Evolutionary conservation across 768 basidiomycete species (phyloP).

Genomic region (Suillus weaverae): DNA sequence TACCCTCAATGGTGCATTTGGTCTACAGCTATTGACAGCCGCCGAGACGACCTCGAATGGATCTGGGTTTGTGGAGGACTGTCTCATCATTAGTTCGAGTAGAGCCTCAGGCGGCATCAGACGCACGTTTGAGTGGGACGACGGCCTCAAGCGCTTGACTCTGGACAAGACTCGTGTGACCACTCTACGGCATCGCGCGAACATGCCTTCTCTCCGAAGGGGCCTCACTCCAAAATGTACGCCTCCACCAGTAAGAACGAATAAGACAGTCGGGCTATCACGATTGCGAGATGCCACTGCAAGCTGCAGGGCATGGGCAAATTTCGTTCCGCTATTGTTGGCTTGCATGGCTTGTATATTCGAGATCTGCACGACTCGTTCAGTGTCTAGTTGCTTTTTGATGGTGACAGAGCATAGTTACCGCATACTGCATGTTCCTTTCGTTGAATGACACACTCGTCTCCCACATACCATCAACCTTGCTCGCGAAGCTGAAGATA

Average conservation of each 20-base stretch:
- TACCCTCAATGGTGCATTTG: conserved; percentile 41
- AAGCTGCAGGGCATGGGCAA: conserved; percentile 37
- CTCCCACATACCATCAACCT: conserved; percentile 34
- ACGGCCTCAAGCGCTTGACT: neutral
- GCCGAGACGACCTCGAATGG: conserved; percentile 20
- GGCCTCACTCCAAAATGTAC: conserved; percentile 20
- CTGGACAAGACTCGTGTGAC: neutral
- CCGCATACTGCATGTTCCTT: conserved; percentile 36
- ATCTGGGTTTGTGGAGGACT: conserved; percentile 19
- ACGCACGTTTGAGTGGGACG: conserved; percentile 11
- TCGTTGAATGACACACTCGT: conserved; percentile 34
- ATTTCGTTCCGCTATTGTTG: conserved; percentile 51
- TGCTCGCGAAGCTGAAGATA: conserved; percentile 50
- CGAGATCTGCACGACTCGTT: conserved; percentile 29
- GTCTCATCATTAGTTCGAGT: neutral
- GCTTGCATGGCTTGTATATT: conserved; percentile 44
- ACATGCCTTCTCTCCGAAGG: neutral
- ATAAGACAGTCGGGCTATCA: conserved; percentile 46
- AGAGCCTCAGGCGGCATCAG: neutral
- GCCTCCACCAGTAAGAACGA: conserved; percentile 61
- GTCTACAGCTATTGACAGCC: conserved; percentile 33
- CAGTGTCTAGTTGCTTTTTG: conserved; percentile 12
- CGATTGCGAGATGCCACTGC: conserved; percentile 38
- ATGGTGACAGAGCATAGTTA: conserved; percentile 18
- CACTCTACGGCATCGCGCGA: neutral